Evolutionary conservation across 371 early-diverging fungal genomes (phyloP).

Genomic region (Rhizopus sp.): DNA sequence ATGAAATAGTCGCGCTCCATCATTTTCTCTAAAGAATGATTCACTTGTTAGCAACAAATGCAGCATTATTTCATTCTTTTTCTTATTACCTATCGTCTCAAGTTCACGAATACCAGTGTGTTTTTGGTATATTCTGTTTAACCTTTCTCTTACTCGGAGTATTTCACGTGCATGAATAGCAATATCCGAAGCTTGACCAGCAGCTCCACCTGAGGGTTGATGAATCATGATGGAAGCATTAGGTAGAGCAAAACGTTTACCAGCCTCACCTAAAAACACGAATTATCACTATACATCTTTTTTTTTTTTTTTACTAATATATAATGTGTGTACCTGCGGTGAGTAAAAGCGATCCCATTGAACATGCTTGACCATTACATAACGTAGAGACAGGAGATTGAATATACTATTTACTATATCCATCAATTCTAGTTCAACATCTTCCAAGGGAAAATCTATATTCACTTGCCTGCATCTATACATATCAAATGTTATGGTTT

Average conservation of each 20-base stretch:
- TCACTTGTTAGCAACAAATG: too few relatives aligned
- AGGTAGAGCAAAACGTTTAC: slow-evolving; percentile 87
- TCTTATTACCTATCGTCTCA: slow-evolving; percentile 75
- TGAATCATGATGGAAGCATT: slow-evolving; percentile 97
- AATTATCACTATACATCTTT: neutral
- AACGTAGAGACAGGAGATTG: slow-evolving; percentile 91
- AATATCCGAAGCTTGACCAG: slow-evolving; percentile 96
- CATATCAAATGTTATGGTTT: neutral
- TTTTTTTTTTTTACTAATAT: slow-evolving; percentile 12
- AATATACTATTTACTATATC: slow-evolving; percentile 67
- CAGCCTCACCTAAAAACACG: slow-evolving; percentile 69
- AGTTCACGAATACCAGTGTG: slow-evolving; percentile 84
- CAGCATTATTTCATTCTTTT: neutral
- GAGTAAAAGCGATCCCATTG: slow-evolving; percentile 96
- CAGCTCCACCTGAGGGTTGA: slow-evolving; percentile 96
- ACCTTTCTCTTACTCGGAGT: slow-evolving; percentile 79
- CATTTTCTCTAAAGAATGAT: slow-evolving; percentile 56
- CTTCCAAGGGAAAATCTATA: neutral
- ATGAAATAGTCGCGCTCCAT: slow-evolving; percentile 96
- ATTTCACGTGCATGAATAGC: slow-evolving; percentile 97
- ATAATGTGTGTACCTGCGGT: slow-evolving; percentile 62
- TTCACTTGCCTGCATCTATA: slow-evolving; percentile 52
- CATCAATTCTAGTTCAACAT: neutral
- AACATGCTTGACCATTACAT: slow-evolving; percentile 96
- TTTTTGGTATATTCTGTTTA: slow-evolving; percentile 85